A percentile compares a stretch with the other conserved stretches of the same genome.
Evolutionary conservation across 352 stramenopile species (phyloP).

Genomic region (Thalassiosira hispida): DNA sequence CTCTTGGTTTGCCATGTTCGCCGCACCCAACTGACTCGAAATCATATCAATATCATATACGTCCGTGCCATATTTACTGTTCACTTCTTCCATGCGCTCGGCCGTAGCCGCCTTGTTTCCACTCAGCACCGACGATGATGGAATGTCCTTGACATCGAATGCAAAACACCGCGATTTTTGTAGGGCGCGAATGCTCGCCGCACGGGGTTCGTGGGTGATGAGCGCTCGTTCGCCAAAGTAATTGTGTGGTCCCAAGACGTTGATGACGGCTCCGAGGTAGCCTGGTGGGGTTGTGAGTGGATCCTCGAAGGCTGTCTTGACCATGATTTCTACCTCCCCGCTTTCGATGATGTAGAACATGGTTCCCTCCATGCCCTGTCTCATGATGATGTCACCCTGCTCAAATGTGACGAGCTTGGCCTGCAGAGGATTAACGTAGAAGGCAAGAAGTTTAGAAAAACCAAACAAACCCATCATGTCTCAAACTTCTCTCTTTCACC

Average conservation of each 20-base stretch:
- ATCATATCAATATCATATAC: slow-evolving; percentile 62
- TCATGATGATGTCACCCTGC: slow-evolving; percentile 78
- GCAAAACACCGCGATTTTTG: slow-evolving; percentile 73
- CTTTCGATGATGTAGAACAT: slow-evolving; percentile 83
- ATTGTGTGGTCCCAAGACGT: slow-evolving; percentile 83
- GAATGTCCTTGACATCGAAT: slow-evolving; percentile 79
- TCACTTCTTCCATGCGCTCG: slow-evolving; percentile 62
- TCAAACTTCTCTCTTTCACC: not conserved
- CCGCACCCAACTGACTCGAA: slow-evolving; percentile 42
- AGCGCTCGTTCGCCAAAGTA: slow-evolving; percentile 94
- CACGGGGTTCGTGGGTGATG: slow-evolving; percentile 92
- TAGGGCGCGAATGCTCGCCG: slow-evolving; percentile 91
- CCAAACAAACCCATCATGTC: not conserved
- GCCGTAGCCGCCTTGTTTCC: slow-evolving; percentile 61
- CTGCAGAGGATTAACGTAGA: slow-evolving; percentile 12
- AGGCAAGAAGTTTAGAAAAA: not conserved
- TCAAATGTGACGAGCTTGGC: slow-evolving; percentile 78
- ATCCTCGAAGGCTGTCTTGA: slow-evolving; percentile 80
- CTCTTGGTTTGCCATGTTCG: slow-evolving; percentile 51
- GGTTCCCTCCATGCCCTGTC: slow-evolving; percentile 71
- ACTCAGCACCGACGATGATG: slow-evolving; percentile 67
- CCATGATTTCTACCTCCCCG: slow-evolving; percentile 82
- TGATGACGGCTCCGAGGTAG: slow-evolving; percentile 80
- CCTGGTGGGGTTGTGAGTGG: slow-evolving; percentile 66
- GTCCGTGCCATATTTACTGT: slow-evolving; percentile 77